Conservation (phyloP, 352 stramenopile genomes). For the Phytophthora citrophthora region DNA sequence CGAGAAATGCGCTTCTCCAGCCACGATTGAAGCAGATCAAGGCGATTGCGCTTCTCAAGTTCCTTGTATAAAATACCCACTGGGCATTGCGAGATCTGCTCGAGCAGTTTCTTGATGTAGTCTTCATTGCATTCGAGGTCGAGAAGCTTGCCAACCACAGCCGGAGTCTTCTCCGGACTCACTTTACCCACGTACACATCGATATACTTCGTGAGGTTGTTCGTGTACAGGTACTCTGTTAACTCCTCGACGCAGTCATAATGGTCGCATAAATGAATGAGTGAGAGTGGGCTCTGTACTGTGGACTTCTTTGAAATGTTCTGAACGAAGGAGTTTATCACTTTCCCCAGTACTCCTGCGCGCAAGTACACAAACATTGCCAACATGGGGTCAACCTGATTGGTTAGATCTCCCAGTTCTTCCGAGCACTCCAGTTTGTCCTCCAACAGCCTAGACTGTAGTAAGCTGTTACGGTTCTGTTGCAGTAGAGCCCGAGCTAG, state of each 20-base stretch:
- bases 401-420: conserved; percentile 97
- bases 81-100: conserved; percentile 94
- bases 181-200: conserved; percentile 99
- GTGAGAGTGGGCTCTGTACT: conserved; percentile 96
- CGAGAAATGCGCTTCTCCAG: conserved; percentile 98
- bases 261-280: conserved; percentile 99
- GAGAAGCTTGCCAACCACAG: conserved; percentile 99
- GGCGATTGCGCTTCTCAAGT: conserved; percentile 99
- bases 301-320: conserved; percentile 99
- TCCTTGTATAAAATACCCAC: conserved; percentile 99
- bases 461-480: conserved; percentile 96
- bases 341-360: conserved; percentile 98
- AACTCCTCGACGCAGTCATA: conserved; percentile 99
- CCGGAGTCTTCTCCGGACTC: conserved; percentile 97
- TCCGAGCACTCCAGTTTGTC: conserved; percentile 99
- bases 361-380: conserved; percentile 98
- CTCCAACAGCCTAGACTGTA: conserved; percentile 99
- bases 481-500: conserved; percentile 97
- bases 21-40: conserved; percentile 99
- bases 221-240: conserved; percentile 99
- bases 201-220: conserved; percentile 99
- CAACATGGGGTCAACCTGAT: conserved; percentile 96
- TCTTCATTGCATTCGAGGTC: conserved; percentile 99
- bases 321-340: conserved; percentile 99
- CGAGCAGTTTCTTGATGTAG: conserved; percentile 99